phyloP scores from a whole-genome alignment of 2,329 filamentous ascomycete genomes.

The Ceratocystis huliohia region DNA sequence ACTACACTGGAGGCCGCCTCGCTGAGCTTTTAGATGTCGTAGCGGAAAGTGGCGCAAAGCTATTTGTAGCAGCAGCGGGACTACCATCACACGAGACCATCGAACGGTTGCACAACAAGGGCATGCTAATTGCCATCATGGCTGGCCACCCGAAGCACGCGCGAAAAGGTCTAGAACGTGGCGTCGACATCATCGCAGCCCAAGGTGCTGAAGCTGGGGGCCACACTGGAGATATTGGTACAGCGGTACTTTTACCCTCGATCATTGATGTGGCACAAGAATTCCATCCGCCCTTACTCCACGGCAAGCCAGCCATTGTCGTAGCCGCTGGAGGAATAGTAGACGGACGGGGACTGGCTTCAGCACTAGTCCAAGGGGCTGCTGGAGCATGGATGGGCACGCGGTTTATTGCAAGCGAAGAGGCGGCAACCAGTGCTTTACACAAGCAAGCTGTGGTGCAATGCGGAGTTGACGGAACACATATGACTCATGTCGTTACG shows the following conservation, averaged over 20 bases:
- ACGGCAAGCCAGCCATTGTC: conserved; percentile 60
- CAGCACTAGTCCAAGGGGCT: conserved; percentile 76
- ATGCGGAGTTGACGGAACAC: conserved; percentile 68
- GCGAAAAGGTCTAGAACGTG: conserved; percentile 70
- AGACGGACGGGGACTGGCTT: conserved; percentile 69
- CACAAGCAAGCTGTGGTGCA: conserved; percentile 76
- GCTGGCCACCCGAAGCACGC: conserved; percentile 87
- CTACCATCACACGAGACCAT: conserved; percentile 66
- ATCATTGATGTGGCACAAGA: conserved; percentile 69
- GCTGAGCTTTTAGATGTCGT: conserved; percentile 80
- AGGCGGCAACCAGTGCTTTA: conserved; percentile 66
- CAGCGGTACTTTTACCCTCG: conserved; percentile 72
- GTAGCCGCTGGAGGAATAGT: conserved; percentile 81
- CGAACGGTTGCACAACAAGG: conserved; percentile 61
- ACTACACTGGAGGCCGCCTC: conserved; percentile 82
- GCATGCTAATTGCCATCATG: conserved; percentile 93
- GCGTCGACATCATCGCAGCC: conserved; percentile 82
- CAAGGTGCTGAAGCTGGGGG: conserved; percentile 91
- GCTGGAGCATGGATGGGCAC: conserved; percentile 90
- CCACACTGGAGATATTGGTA: conserved; percentile 79
- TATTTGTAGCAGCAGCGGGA: conserved; percentile 83
- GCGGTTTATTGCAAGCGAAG: conserved; percentile 69
- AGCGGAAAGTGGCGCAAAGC: conserved; percentile 65
- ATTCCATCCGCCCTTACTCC: conserved; percentile 58
- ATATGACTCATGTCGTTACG: conserved; percentile 68